A percentile compares a stretch with the other conserved stretches of the same genome.
Conservation (phyloP, 164 flowering plant genomes). For the Litsea cubeba region DNA sequence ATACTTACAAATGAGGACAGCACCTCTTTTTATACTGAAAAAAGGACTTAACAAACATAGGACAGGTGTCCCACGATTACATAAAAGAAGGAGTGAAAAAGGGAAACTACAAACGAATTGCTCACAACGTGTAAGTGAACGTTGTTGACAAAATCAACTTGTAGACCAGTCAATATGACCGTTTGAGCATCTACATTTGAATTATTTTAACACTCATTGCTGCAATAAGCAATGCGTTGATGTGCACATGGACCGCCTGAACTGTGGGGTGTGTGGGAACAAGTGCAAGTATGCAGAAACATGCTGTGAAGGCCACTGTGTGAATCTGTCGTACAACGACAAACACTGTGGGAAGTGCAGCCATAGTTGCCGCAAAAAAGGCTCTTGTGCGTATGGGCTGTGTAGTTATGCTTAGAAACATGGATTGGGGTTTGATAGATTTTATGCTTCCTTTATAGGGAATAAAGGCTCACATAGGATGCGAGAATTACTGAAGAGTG, state of each 20-base stretch:
- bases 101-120: too few species aligned
- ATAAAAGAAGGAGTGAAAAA: too few species aligned
- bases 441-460: too few species aligned
- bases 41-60: too few species aligned
- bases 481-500: background rate
- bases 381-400: slow-evolving; percentile 9
- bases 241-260: slow-evolving; percentile 8
- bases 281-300: slow-evolving; percentile 18
- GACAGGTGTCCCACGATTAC: too few species aligned
- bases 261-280: slow-evolving; percentile 23
- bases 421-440: background rate
- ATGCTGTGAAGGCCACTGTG: slow-evolving; percentile 20
- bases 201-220: too few species aligned
- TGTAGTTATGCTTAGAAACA: slow-evolving; percentile 14
- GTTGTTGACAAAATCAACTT: too few species aligned
- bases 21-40: too few species aligned
- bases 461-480: background rate
- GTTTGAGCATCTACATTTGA: too few species aligned
- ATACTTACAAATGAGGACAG: too few species aligned
- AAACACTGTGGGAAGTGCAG: slow-evolving; percentile 20
- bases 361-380: slow-evolving; percentile 11
- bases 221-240: slow-evolving; percentile 22
- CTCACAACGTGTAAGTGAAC: too few species aligned
- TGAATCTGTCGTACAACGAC: slow-evolving; percentile 11
- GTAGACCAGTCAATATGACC: too few species aligned